Conservation (phyloP, 257 asterid species). For the Salvia hispanica region DNA sequence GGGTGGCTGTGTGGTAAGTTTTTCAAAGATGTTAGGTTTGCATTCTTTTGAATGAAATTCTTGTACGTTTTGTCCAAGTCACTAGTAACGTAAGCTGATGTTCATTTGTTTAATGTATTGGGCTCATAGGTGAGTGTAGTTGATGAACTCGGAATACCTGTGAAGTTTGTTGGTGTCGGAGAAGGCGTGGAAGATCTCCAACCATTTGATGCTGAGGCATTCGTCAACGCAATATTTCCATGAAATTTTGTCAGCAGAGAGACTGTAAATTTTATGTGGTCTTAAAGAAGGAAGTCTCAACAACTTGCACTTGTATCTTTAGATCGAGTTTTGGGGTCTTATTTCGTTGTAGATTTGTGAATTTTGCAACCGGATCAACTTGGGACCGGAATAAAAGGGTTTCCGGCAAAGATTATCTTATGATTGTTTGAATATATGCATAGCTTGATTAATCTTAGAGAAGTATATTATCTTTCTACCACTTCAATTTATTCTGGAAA, state of each 20-base stretch:
- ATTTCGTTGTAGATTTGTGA: slow-evolving; percentile 8
- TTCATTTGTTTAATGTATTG: not conserved
- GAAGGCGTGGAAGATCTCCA: slow-evolving; percentile 89
- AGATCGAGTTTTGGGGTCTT: not conserved
- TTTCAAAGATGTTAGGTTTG: not conserved
- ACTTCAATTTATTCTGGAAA: too few species aligned
- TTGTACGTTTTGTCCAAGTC: not conserved
- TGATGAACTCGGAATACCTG: slow-evolving; percentile 94
- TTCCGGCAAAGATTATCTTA: not conserved
- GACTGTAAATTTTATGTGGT: not conserved
- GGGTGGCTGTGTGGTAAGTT: slow-evolving; percentile 95
- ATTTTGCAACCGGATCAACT: not conserved
- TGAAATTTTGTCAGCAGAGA: slow-evolving; percentile 34
- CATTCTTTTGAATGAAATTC: not conserved
- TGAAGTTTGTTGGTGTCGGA: slow-evolving; percentile 92
- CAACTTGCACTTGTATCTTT: not conserved
- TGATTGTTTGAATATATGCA: not conserved
- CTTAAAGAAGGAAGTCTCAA: not conserved
- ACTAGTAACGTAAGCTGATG: not conserved
- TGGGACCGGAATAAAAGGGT: not conserved
- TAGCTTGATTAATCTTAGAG: not conserved
- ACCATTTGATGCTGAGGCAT: slow-evolving; percentile 89
- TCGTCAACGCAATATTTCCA: slow-evolving; percentile 86
- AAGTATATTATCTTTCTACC: too few species aligned
- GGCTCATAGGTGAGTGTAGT: slow-evolving; percentile 84